Conservation (phyloP, 73 alveolate species). For the Diophrys sp. region DNA sequence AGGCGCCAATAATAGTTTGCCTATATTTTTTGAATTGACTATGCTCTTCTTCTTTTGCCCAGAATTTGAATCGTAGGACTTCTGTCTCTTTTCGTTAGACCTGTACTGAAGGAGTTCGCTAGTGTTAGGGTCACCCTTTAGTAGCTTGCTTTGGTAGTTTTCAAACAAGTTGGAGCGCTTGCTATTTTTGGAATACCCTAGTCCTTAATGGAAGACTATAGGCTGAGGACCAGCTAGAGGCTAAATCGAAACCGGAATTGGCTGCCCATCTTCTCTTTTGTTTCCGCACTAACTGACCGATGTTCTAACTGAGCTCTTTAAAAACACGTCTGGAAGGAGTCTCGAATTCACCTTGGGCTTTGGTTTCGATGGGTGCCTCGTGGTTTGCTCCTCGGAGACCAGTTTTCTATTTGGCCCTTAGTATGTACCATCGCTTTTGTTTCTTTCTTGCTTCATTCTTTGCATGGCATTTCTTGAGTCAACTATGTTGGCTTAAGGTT, state of each 20-base stretch:
- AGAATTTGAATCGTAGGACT: neutral
- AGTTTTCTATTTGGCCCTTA: neutral
- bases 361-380: neutral
- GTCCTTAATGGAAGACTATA: too few relatives aligned
- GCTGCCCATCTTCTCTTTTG: neutral
- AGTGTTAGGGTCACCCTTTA: neutral
- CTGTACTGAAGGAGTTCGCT: neutral
- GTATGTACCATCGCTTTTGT: neutral
- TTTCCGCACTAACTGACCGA: neutral
- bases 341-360: neutral
- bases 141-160: neutral
- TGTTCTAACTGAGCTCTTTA: neutral
- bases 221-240: too few relatives aligned
- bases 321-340: neutral
- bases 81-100: neutral
- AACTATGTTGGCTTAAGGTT: neutral
- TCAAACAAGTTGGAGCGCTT: neutral
- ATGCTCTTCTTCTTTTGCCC: neutral
- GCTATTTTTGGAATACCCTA: neutral
- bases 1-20: neutral
- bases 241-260: too few relatives aligned
- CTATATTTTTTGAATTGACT: neutral
- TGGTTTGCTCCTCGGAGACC: neutral
- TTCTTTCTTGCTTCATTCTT: neutral
- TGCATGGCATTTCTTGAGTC: neutral